A percentile compares a stretch with the other conserved stretches of the same genome.
These are phyloP conservation scores for Myxozyma kluyveri DNA, from an alignment of 805 yeast genomes.

Conservation along the genomic window DNA sequence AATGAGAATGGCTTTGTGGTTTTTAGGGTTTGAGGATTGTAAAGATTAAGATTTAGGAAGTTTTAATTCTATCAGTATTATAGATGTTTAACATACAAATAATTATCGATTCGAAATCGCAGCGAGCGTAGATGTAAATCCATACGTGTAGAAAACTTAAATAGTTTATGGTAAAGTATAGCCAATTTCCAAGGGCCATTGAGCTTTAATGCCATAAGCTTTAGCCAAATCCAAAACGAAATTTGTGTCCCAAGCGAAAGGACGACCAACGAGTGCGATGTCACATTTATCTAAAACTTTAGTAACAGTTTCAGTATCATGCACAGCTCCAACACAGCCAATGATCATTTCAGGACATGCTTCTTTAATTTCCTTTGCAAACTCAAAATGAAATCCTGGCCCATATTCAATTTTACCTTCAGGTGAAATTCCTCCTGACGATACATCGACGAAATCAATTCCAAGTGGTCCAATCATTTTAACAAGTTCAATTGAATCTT, in stretches of 20 bases:
- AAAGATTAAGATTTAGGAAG: no score
- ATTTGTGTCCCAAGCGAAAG: constrained; percentile 51
- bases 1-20: no score
- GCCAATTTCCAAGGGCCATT: constrained; percentile 40
- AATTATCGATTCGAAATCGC: no score
- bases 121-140: no score
- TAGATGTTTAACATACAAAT: no score
- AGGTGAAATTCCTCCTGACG: constrained; percentile 51
- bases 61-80: no score
- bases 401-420: constrained; percentile 36
- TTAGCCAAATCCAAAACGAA: constrained; percentile 52
- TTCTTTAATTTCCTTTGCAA: constrained; percentile 46
- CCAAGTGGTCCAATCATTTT: constrained; percentile 35
- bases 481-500: constrained; percentile 42
- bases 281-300: constrained; percentile 47
- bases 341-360: constrained; percentile 47
- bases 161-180: no score
- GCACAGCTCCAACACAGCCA: constrained; percentile 50
- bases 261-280: constrained; percentile 47
- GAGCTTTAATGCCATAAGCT: constrained; percentile 45
- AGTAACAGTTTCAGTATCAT: constrained; percentile 41
- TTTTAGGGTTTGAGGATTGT: no score
- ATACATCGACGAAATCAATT: constrained; percentile 53
- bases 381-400: constrained; percentile 42
- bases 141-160: no score